Base-by-base conservation (phyloP, 768 basidiomycete species). In the Phaffia tasmanica region DNA sequence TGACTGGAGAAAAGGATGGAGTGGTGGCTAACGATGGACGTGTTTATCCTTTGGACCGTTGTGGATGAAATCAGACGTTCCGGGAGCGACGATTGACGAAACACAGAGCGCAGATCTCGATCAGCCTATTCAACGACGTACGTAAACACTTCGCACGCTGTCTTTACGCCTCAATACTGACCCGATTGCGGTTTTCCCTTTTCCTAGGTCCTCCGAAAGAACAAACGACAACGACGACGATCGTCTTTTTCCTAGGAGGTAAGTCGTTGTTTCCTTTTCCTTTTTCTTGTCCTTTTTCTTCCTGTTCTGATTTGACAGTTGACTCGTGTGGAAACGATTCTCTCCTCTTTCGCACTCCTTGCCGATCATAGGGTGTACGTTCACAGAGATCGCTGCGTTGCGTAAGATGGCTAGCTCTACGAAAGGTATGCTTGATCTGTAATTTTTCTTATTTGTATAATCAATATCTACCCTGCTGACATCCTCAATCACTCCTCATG, bases 321-420 rank as follows among this genome's bases (percentile, higher is more conserved):
- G 11, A 42, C 35, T 42, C 35, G 11, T 42, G 35, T 42, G 35
- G 11, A 42, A 42, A 4, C 35, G 11, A 42, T 11, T 42, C 11
- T 42, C 11, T 42, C 11, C 6, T 11, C 35, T 42, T n/a, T n/a
- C n/a, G 35, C 35, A 42, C 11, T 42, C 11, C 11, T 4, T 42
- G 6, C 4, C 35, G 11, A 25, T 27, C 14, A 6, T 29, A 61
- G 59, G 94, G 4, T 92, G 92, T 75, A 99, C 95, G 16, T 95
- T 89, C 72, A 94, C 94, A 11, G 95, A 98, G 79, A 91, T 98
- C 67, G 86, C 95, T 48, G 94, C 94, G 7, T 75, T 99, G 71
- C 81, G 95, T 74, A 95, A 91, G 90, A 86, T 94, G 73, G 82
- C 84, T 64, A 83, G 85, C 71, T 90, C 91, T 75, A 86, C 86